Percentiles rank a stretch among this genome's conserved stretches.
Evolutionary conservation across 495 filamentous ascomycete species (phyloP).

Genomic region (Trichoderma virens): DNA sequence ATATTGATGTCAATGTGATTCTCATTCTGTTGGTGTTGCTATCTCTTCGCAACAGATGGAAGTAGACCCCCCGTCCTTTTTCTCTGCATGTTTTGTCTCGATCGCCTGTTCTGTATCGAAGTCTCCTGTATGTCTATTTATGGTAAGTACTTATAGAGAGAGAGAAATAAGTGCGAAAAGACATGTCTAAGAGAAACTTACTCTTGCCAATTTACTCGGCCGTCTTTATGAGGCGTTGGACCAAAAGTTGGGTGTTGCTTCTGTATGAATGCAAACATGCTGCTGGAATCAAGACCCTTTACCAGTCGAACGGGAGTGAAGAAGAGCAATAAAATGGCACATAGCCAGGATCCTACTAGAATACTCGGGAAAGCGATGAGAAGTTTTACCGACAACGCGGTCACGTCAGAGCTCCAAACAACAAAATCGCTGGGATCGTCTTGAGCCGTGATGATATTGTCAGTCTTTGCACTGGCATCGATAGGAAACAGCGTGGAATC

Average conservation of each 20-base stretch:
- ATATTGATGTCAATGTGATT: no score
- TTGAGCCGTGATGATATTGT: not conserved
- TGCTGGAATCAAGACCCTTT: not conserved
- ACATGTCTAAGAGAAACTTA: not conserved
- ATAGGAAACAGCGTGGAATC: not conserved
- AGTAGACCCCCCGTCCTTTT: no score
- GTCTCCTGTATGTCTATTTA: not conserved
- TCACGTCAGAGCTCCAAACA: conserved; percentile 25
- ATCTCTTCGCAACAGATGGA: no score
- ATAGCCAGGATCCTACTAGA: not conserved
- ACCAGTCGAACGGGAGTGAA: not conserved
- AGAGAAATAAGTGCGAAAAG: not conserved
- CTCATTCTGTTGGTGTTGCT: no score
- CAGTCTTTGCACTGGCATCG: not conserved
- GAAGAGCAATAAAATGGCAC: not conserved
- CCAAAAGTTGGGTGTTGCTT: not conserved
- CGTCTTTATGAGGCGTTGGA: not conserved
- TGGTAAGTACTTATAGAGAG: not conserved
- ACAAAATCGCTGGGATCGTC: conserved; percentile 25
- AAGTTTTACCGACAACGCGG: conserved; percentile 23
- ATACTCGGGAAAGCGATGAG: conserved; percentile 23
- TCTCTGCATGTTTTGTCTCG: no score
- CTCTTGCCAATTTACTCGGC: not conserved
- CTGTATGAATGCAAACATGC: not conserved
- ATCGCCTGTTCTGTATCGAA: not conserved